Evolutionary conservation across 2,329 filamentous ascomycete genomes (phyloP), one percentile per base, ranked within the genome.

Genomic region (Calonectria pseudoturangicola): DNA sequence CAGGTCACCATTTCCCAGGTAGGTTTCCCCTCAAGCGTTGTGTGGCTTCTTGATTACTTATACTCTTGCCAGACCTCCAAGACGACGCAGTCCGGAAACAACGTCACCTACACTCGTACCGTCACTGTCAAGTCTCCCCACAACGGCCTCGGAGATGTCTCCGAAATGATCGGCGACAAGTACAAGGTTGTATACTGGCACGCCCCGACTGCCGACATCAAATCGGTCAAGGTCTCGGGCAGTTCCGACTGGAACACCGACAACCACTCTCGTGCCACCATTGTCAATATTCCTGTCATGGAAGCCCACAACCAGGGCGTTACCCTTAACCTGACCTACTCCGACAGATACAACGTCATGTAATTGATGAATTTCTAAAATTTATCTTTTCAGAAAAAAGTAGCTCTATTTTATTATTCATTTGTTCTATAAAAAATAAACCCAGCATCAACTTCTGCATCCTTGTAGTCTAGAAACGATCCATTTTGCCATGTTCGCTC

Each of bases 1-100:
- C 54, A 60, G 36, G 54, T 60, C 13, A 27, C 54, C n/a, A 60
- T 60, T 25, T 41, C 54, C 39, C 54, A 58, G 54, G 54, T 58
- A 21, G 30, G 18, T 21, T 47, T 33, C 30, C 43, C 43, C 2
- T 18, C n/a, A 2, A 21, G 21, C 3, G 18, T 21, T 21, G 3
- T 7, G n/a, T 10, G 3, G 3, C n/a, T 7, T 9, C n/a, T 47
- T 13, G 6, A 12, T 21, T 47, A 12, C 43, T 47, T 2, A 47
- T 21, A 7, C 10, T n/a, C 18, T 9, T 18, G 21, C 2, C 6
- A 48, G 45, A 21, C 21, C 21, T 48, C 45, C 45, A 48, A 48
- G 45, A 12, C 45, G 1, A 48, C 45, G 1, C 48, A 51, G 13
- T 9, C 27, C 7, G 27, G 48, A 9, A 21, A 36, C 7, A 39